Evolutionary conservation across 805 yeast species (phyloP), one percentile per base, ranked within the genome.

Genomic region (Myxozyma geophila): DNA sequence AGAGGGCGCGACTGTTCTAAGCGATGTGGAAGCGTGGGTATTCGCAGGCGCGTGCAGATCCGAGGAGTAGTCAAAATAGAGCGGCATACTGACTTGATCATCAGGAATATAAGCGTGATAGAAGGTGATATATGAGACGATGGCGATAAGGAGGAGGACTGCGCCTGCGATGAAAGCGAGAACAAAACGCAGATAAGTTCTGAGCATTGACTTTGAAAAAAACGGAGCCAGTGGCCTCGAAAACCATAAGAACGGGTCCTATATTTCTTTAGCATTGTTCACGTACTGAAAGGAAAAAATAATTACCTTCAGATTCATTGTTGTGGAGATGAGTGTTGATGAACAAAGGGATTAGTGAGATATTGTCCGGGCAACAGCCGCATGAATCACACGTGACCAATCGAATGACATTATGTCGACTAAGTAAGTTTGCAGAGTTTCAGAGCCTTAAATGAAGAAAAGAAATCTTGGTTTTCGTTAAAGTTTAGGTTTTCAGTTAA

Each of bases 61-160:
- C 5, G 19, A 7, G 13, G 57, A 41, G 44, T 59, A 61, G 47
- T 66, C 62, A 37, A 66, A 60, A 48, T 58, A 66, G 13, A 66
- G 36, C 10, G 69, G 62, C 57, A 54, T 39, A n/a, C 48, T 21
- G 35, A 60, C 60, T n/a, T 23, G n/a, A 39, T 66, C 69, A 37
- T 53, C 53, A 13, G 69, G 69, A 17, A 66, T 63, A 17, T 54
- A 66, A 8, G 67, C 35, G 21, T 50, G 49, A 41, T 66, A 66
- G 50, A 62, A 43, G n/a, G 56, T 61, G 36, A 63, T 21, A 37
- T 66, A 66, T 23, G 64, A 28, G 12, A 51, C 52, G 39, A 66
- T 43, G 21, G 69, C 60, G 15, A 46, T 19, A 41, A 53, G 52
- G 39, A 66, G 46, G 44, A 60, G 40, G 1, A 36, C 7, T 23